These are phyloP conservation scores for Xerocomellus chrysenteron DNA, from an alignment of 768 basidiomycete genomes.

Conservation along the genomic window DNA sequence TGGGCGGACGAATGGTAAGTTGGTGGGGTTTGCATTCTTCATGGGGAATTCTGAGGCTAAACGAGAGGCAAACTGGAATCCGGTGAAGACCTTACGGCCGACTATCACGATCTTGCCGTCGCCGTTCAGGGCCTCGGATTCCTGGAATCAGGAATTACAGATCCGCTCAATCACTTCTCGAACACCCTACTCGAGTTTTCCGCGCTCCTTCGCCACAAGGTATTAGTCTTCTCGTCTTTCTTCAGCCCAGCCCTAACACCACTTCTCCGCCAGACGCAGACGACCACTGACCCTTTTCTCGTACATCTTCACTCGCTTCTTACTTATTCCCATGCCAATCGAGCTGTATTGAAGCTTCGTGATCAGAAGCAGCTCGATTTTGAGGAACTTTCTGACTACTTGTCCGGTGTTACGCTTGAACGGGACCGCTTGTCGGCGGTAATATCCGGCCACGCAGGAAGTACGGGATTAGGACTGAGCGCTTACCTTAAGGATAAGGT, in stretches of 20 bases:
- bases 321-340: constrained; percentile 92
- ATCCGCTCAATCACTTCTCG: constrained; percentile 95
- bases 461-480: constrained; percentile 78
- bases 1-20: constrained; percentile 83
- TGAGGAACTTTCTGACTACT: constrained; percentile 93
- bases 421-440: constrained; percentile 90
- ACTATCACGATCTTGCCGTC: constrained; percentile 96
- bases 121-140: constrained; percentile 97
- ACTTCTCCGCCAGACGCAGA: constrained; percentile 61
- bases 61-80: constrained; percentile 80
- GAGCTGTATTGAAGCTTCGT: constrained; percentile 89
- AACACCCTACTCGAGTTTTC: constrained; percentile 96
- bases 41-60: constrained; percentile 71
- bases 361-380: constrained; percentile 99
- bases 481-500: constrained; percentile 92
- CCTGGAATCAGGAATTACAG: constrained; percentile 97
- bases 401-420: constrained; percentile 89
- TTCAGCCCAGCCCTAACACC: neutral
- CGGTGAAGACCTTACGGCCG: constrained; percentile 90
- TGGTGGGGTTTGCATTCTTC: constrained; percentile 24
- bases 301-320: constrained; percentile 86
- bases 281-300: constrained; percentile 90
- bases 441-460: constrained; percentile 84
- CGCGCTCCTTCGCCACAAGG: constrained; percentile 80
- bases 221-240: constrained; percentile 34